Percentiles rank a stretch among this genome's conserved stretches.
These are phyloP conservation scores for Lactarius akahatsu DNA, from an alignment of 768 basidiomycete genomes.

Conservation along the genomic window DNA sequence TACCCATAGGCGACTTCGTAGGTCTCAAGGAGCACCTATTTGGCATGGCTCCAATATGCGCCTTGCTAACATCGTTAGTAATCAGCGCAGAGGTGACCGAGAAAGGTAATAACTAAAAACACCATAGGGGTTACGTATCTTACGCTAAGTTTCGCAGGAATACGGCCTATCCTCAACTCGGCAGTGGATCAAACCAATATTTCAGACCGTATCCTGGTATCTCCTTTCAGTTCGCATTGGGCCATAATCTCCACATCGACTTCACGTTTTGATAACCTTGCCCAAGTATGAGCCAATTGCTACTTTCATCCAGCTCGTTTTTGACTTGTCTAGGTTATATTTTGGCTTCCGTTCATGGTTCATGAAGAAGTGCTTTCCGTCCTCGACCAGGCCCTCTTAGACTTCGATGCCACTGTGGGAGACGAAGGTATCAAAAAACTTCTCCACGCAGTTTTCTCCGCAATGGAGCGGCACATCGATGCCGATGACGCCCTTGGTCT, in stretches of 20 bases:
- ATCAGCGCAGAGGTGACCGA: constrained; percentile 6
- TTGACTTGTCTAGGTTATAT: constrained; percentile 26
- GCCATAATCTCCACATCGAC: constrained; percentile 19
- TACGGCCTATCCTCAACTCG: constrained; percentile 12
- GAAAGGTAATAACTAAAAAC: constrained; percentile 14
- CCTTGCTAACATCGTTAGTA: constrained; percentile 12
- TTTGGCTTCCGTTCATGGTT: constrained; percentile 61
- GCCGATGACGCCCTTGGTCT: constrained; percentile 9
- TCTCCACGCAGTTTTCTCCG: constrained; percentile 12
- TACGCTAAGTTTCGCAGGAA: constrained; percentile 7
- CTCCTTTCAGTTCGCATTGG: constrained; percentile 19
- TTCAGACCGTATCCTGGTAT: constrained; percentile 19
- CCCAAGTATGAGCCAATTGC: constrained; percentile 14
- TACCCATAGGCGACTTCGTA: constrained; percentile 9
- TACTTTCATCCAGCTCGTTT: too few relatives aligned
- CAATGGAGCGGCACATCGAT: constrained; percentile 19
- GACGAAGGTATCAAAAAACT: constrained; percentile 7
- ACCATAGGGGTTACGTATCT: background rate
- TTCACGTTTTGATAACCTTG: background rate
- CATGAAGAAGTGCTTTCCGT: constrained; percentile 43
- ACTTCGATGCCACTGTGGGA: background rate
- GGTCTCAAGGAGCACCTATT: constrained; percentile 22
- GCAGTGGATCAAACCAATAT: constrained; percentile 10
- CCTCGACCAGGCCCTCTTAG: constrained; percentile 38
- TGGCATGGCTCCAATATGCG: constrained; percentile 11